Conservation (phyloP, 202 grass and related monocot species). For the Panicum hallii region DNA sequence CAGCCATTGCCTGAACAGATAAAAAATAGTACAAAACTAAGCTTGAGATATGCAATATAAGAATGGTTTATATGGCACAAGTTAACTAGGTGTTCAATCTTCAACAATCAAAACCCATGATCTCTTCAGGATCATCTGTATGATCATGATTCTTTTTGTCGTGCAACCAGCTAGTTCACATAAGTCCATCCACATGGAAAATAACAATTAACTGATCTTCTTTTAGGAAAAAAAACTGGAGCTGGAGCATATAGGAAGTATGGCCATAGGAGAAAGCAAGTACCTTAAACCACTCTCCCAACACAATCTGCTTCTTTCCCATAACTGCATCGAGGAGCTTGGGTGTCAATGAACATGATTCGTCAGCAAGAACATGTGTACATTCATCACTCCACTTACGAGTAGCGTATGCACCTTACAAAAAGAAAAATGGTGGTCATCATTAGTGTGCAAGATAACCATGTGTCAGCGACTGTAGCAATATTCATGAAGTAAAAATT, state of each 20-base stretch:
- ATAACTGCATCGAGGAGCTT: slow-evolving; percentile 86
- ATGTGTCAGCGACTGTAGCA: slow-evolving; percentile 23
- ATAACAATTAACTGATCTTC: slow-evolving; percentile 20
- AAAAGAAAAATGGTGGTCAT: slow-evolving; percentile 21
- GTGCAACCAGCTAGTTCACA: slow-evolving; percentile 35
- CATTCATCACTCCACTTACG: slow-evolving; percentile 84
- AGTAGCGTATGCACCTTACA: slow-evolving; percentile 69
- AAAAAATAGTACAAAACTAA: slow-evolving; percentile 27
- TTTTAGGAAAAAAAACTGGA: slow-evolving; percentile 7
- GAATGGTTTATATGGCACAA: slow-evolving; percentile 18
- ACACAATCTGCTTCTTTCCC: slow-evolving; percentile 67
- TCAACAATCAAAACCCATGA: slow-evolving; percentile 34
- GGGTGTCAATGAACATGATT: slow-evolving; percentile 67
- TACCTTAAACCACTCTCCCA: slow-evolving; percentile 85
- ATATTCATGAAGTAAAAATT: slow-evolving; percentile 2
- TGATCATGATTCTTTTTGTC: neutral
- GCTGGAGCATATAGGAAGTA: slow-evolving; percentile 21
- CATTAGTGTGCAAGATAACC: slow-evolving; percentile 26
- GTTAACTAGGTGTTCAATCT: slow-evolving; percentile 5
- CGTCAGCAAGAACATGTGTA: slow-evolving; percentile 85
- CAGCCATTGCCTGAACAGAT: slow-evolving; percentile 64
- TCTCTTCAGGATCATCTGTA: neutral
- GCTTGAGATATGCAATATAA: slow-evolving; percentile 12
- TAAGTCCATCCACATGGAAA: slow-evolving; percentile 27
- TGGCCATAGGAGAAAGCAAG: slow-evolving; percentile 32